Evolutionary conservation across 2,329 filamentous ascomycete genomes (phyloP).

Genomic region (Fusarium proliferatum): DNA sequence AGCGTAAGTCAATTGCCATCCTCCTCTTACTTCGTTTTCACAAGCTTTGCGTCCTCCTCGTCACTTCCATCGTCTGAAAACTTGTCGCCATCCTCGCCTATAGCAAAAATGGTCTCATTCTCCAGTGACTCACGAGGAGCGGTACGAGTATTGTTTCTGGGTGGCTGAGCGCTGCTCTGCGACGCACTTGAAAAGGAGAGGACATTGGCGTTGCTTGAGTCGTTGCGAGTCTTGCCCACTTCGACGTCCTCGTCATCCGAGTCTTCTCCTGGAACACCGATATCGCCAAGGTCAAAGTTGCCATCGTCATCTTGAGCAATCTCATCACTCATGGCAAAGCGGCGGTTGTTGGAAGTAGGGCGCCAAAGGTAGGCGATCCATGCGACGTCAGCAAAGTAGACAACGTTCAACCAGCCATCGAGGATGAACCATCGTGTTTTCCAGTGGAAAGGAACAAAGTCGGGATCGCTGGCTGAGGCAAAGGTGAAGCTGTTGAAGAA

Average conservation of each 20-base stretch:
- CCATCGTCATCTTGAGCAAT: constrained; percentile 98
- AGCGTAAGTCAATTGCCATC: not conserved
- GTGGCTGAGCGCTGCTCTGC: constrained; percentile 40
- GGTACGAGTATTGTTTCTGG: constrained; percentile 41
- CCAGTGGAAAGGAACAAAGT: constrained; percentile 97
- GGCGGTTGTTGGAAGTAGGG: constrained; percentile 93
- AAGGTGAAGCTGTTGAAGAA: constrained; percentile 98
- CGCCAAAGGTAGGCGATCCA: constrained; percentile 97
- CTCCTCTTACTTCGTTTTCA: constrained; percentile 56
- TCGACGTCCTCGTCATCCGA: constrained; percentile 68
- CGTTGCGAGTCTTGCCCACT: constrained; percentile 53
- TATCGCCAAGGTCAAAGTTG: constrained; percentile 91
- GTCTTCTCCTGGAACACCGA: constrained; percentile 76
- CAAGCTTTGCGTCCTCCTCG: constrained; percentile 66
- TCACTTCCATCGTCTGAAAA: constrained; percentile 78
- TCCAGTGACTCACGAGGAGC: constrained; percentile 71
- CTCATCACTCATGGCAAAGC: constrained; percentile 99
- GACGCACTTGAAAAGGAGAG: constrained; percentile 40
- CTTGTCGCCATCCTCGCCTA: constrained; percentile 85
- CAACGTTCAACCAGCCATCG: constrained; percentile 96
- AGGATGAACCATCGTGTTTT: constrained; percentile 97
- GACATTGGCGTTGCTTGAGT: constrained; percentile 41
- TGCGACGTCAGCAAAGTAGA: constrained; percentile 92
- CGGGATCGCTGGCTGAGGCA: constrained; percentile 82
- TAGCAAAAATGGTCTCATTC: constrained; percentile 95